Conservation (phyloP, 257 asterid species). For the Mentha longifolia region DNA sequence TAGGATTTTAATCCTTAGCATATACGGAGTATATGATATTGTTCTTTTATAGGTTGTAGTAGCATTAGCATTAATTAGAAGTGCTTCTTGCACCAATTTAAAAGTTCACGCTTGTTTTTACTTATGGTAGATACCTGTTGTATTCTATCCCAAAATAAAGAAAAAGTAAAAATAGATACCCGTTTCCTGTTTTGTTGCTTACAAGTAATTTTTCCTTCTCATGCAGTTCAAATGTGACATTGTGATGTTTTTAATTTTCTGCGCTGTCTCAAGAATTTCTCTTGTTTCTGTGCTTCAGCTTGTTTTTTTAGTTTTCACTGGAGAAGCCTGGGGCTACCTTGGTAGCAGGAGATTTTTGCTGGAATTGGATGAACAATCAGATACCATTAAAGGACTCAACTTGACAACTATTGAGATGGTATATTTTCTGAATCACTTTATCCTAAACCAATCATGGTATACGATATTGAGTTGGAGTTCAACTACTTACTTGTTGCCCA, state of each 20-base stretch:
- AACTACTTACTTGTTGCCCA: background rate
- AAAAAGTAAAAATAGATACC: background rate
- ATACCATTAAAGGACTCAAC: constrained; percentile 74
- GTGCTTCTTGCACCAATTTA: constrained; percentile 10
- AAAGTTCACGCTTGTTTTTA: constrained; percentile 8
- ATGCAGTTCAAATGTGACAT: constrained; percentile 16
- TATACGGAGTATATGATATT: background rate
- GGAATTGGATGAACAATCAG: constrained; percentile 78
- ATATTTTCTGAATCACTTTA: constrained; percentile 37
- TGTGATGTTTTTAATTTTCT: constrained; percentile 7
- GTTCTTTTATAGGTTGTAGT: constrained; percentile 17
- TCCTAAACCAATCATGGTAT: constrained; percentile 6
- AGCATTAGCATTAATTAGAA: constrained; percentile 4
- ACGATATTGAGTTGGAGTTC: constrained; percentile 16
- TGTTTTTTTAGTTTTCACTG: constrained; percentile 90
- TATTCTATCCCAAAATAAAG: background rate
- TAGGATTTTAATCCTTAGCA: constrained; percentile 15
- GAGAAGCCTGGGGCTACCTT: constrained; percentile 98
- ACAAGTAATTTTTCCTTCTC: constrained; percentile 5
- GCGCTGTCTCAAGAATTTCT: constrained; percentile 19
- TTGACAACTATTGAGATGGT: constrained; percentile 76
- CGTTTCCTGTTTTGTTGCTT: constrained; percentile 24
- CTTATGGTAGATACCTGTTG: background rate
- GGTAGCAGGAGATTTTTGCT: constrained; percentile 92
- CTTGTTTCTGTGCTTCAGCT: constrained; percentile 60